phyloP scores from a whole-genome alignment of 108 stramenopile genomes.

The Nitzschia sp. region DNA sequence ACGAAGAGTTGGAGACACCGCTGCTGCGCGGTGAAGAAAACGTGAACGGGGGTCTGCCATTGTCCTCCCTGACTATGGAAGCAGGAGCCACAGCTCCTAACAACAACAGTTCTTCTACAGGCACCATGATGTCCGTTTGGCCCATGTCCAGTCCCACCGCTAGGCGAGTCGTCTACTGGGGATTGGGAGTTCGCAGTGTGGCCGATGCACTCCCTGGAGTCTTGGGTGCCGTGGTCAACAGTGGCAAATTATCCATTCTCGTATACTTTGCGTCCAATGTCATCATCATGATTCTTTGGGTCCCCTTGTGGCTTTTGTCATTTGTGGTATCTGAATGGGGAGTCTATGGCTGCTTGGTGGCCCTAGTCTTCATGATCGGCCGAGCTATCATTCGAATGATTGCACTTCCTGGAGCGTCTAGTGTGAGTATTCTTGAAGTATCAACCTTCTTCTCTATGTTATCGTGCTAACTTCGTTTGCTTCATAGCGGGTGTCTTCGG shows the following conservation, averaged over 20 bases:
- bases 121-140: constrained; percentile 6
- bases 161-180: constrained; percentile 9
- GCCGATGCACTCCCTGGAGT: constrained; percentile 49
- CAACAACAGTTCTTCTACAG: not conserved
- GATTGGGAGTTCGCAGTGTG: constrained; percentile 27
- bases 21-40: constrained; percentile 16
- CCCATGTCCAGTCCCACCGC: constrained; percentile 8
- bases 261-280: constrained; percentile 38
- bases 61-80: constrained; percentile 14
- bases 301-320: constrained; percentile 58
- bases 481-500: constrained; percentile 47
- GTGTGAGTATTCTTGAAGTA: constrained; percentile 9
- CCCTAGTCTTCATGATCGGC: constrained; percentile 44
- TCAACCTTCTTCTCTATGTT: not conserved
- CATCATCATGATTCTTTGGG: constrained; percentile 40
- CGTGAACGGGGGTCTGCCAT: not conserved
- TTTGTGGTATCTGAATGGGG: constrained; percentile 67
- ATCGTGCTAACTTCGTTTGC: not conserved
- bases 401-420: constrained; percentile 81
- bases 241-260: constrained; percentile 45
- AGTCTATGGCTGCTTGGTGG: constrained; percentile 43
- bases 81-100: not conserved
- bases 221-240: constrained; percentile 35
- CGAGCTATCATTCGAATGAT: constrained; percentile 69
- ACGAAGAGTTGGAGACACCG: constrained; percentile 20